Evolutionary conservation across 257 asterid species (phyloP).

Genomic region (Solanum sparsipilum): DNA sequence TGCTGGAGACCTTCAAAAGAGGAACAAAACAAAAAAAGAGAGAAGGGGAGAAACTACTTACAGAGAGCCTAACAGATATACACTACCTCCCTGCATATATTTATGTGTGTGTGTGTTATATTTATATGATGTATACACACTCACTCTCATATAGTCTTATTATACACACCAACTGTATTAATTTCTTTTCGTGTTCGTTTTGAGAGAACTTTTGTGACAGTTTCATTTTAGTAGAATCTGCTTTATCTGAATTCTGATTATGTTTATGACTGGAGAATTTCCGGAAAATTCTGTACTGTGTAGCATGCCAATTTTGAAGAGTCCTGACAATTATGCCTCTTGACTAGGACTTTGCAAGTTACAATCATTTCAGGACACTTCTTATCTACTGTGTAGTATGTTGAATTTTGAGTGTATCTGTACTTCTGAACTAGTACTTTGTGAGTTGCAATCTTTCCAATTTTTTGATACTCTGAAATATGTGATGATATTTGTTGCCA

Average conservation of each 20-base stretch:
- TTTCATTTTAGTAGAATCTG: background rate
- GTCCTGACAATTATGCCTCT: background rate
- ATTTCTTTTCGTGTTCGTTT: background rate
- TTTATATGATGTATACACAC: background rate
- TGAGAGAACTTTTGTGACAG: background rate
- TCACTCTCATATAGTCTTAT: background rate
- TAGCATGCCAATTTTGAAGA: background rate
- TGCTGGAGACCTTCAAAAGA: background rate
- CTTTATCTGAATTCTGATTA: background rate
- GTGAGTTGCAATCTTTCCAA: background rate
- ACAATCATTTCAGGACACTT: background rate
- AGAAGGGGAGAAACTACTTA: background rate
- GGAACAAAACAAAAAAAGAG: background rate
- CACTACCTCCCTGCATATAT: constrained; percentile 11
- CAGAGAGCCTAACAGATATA: background rate
- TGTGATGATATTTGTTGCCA: background rate
- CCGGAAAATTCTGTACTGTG: background rate
- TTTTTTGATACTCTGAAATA: background rate
- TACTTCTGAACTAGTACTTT: background rate
- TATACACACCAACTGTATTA: background rate
- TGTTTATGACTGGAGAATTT: background rate
- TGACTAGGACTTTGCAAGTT: background rate
- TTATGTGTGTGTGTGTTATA: constrained; percentile 32
- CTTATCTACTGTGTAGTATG: background rate
- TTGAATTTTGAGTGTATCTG: background rate